Evolutionary conservation across 768 basidiomycete species (phyloP), one percentile per base, ranked within the genome.

Genomic region (Artomyces pyxidatus): DNA sequence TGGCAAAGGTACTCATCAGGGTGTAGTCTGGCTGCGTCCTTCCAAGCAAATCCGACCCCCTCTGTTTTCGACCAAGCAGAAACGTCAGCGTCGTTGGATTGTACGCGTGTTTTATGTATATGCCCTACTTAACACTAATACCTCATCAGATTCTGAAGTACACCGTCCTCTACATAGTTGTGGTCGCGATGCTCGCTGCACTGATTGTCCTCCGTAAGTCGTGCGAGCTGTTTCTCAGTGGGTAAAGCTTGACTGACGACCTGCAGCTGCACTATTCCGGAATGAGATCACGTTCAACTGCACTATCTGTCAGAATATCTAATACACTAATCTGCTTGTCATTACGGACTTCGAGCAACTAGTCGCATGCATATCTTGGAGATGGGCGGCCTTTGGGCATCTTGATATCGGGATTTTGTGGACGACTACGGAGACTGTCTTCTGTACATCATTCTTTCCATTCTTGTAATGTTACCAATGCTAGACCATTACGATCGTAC

Each of bases 1-100:
- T 22, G 21, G 25, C 4, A 37, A 27, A 9, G 14, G 17, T 49
- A 39, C 53, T 55, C 9, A 57, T 35, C 14, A 10, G 29, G 46
- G 21, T 47, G 9, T 49, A 91, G 88, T 97, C 75, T 98, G 96
- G 94, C 76, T 98, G 42, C 85, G 89, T 38, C 91, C 91, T 3
- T 91, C 88, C 41, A 92, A 91, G 69, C 92, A 94, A 67, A 95
- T 95, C 53, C 85, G 91, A 30, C 74, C 93, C 19, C 92, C 93
- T 10, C 73, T 97, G 50, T 97, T 92, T 75, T 92, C 89, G 11
- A 88, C 88, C 47, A 93, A 94, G 69, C 91, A 94, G 69, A 89
- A 91, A 71, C 76, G 87, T 56, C 88, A 92, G 63, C 77, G 94
- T 49, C 73, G 94, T 58, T 92, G 88, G 87, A 95, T 95, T 60